phyloP scores from a whole-genome alignment of 768 basidiomycete genomes.

The Obba rivulosa region DNA sequence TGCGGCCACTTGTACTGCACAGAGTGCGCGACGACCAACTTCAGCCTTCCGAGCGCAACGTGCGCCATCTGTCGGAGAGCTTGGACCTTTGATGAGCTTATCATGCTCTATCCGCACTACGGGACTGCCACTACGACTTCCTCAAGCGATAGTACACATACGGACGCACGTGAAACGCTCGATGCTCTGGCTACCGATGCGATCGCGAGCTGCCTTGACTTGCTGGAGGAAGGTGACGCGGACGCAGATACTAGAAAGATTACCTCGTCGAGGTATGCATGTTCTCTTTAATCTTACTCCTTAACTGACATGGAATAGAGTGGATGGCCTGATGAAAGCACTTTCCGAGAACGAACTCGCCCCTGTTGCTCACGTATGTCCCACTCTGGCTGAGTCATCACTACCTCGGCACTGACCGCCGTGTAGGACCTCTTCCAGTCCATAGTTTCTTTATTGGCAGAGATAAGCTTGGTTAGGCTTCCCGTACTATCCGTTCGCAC shows the following conservation, averaged over 20 bases:
- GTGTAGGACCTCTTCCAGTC: no score
- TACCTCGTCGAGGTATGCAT: neutral
- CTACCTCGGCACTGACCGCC: no score
- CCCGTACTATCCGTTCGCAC: no score
- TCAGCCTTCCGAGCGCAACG: conserved; percentile 9
- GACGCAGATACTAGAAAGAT: neutral
- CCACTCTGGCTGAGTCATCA: no score
- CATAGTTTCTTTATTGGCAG: no score
- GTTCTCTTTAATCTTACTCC: no score
- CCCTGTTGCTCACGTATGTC: no score
- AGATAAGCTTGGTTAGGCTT: no score
- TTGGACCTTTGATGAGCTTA: conserved; percentile 11
- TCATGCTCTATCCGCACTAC: conserved; percentile 14
- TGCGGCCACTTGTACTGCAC: conserved; percentile 23
- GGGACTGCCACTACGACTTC: neutral
- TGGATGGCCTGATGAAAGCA: no score
- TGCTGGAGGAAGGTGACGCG: neutral
- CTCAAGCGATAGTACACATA: neutral
- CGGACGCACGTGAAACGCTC: neutral
- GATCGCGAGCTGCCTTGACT: neutral
- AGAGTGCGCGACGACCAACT: conserved; percentile 21
- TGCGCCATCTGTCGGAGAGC: conserved; percentile 17
- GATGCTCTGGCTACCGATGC: neutral
- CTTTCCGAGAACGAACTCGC: no score
- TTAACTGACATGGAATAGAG: no score